Percentiles rank a stretch among this genome's conserved stretches.
Conservation (phyloP, 176 grass and related monocot species). For the Carex scoparia region DNA sequence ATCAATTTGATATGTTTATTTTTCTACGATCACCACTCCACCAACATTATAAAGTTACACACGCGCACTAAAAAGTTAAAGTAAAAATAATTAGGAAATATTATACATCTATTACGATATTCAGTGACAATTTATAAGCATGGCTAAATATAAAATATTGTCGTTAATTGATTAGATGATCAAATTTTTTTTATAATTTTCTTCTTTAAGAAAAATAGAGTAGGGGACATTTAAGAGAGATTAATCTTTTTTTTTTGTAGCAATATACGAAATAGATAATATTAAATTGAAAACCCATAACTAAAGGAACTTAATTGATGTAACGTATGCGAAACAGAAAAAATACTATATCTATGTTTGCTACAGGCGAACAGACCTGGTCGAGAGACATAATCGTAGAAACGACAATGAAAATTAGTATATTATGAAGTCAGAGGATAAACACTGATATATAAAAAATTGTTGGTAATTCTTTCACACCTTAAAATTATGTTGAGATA, state of each 20-base stretch:
- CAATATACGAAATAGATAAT: no score
- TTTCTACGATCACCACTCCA: not conserved
- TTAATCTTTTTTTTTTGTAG: no score
- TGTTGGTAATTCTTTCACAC: slow-evolving; percentile 4
- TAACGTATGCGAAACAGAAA: not conserved
- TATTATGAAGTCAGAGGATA: not conserved
- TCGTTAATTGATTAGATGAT: no score
- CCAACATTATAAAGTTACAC: not conserved
- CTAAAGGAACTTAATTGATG: no score
- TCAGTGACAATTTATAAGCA: no score
- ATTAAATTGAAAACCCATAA: no score
- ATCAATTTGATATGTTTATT: not conserved
- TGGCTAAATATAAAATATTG: no score
- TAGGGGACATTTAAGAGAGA: no score
- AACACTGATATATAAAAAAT: not conserved
- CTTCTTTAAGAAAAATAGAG: no score
- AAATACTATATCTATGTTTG: not conserved
- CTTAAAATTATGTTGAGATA: not conserved
- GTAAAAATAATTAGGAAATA: not conserved
- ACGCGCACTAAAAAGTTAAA: not conserved
- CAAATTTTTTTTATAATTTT: no score
- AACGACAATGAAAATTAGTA: not conserved
- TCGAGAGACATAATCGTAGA: not conserved
- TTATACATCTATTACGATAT: no score
- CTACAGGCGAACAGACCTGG: not conserved